Base-by-base conservation (phyloP, 352 stramenopile species). In the Globisporangium ultimum region DNA sequence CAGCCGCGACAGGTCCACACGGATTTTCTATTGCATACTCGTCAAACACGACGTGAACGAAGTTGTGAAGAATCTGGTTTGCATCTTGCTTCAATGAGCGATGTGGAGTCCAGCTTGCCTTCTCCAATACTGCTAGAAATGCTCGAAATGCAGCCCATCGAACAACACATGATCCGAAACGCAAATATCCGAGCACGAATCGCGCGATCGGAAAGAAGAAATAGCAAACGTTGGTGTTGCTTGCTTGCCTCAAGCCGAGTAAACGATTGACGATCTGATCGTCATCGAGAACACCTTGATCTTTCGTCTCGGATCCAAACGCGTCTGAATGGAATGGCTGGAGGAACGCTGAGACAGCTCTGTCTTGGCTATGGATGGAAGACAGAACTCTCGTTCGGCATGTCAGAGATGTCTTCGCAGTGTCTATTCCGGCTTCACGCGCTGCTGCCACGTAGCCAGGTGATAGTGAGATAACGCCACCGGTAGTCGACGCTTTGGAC, bases 311-410 rank as follows among this genome's bases (percentile, higher is more conserved):
- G 14, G 38, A 43, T 10, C 38, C 38, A 3, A 52, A 36, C 13
- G 9, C 53, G 12, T 36, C 64, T 0, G 63, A 63, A 22, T 88
- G 74, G 20, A 88, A 88, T 22, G 77, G 78, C 42, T 67, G 67
- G 11, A 91, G 21, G 38, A 91, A 72, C 0, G 56, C 53, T 1
- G 77, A 68, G 15, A 88, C 66, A 22, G 61, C 49, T 17, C 56
- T 65, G 51, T 89, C 78, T 22, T 87, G 81, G 42, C 77, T 88
- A 58, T 83, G 65, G 8, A 89, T 49, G 3, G 81, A 89, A 20
- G 81, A 89, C 11, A 89, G 15, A 3, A 69, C 55, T 2, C 77
- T 70, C 5, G 66, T 74, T 3, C 78, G 76, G n/a, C 67, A 76
- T 10, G 57, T 66, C 10, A 88, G 84, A 9, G 67, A 61, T 1